Conservation (phyloP, 495 filamentous ascomycete genomes). For the Penicillium antarcticum region DNA sequence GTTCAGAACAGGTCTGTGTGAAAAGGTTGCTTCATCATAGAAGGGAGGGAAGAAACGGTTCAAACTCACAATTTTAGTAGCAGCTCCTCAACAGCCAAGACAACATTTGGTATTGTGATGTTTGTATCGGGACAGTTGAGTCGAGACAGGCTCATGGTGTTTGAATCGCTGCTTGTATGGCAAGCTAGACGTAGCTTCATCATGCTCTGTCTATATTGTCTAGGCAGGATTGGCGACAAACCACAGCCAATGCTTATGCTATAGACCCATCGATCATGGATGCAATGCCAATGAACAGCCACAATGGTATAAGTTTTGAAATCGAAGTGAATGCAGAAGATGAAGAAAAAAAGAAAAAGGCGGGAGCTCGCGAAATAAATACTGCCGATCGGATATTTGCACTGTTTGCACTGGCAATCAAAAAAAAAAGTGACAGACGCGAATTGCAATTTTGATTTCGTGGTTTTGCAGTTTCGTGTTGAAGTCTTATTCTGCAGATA, state of each 20-base stretch:
- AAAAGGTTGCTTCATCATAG: constrained; percentile 51
- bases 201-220: not conserved
- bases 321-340: not conserved
- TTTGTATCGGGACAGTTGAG: not conserved
- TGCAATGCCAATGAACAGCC: not conserved
- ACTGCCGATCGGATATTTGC: constrained; percentile 25
- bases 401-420: constrained; percentile 27
- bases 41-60: constrained; percentile 6
- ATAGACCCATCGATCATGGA: no score
- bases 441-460: constrained; percentile 12
- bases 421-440: constrained; percentile 23
- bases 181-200: constrained; percentile 1
- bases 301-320: not conserved
- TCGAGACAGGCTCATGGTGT: not conserved
- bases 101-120: not conserved
- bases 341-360: constrained; percentile 4
- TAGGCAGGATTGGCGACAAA: no score
- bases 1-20: constrained; percentile 59
- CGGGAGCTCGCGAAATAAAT: constrained; percentile 14
- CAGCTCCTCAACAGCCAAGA: not conserved
- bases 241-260: no score
- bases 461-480: not conserved
- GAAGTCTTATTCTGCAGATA: not conserved
- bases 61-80: not conserved
- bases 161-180: not conserved